Evolutionary conservation across 805 yeast species (phyloP), one percentile per base, ranked within the genome.

Genomic region (Metschnikowia similis): DNA sequence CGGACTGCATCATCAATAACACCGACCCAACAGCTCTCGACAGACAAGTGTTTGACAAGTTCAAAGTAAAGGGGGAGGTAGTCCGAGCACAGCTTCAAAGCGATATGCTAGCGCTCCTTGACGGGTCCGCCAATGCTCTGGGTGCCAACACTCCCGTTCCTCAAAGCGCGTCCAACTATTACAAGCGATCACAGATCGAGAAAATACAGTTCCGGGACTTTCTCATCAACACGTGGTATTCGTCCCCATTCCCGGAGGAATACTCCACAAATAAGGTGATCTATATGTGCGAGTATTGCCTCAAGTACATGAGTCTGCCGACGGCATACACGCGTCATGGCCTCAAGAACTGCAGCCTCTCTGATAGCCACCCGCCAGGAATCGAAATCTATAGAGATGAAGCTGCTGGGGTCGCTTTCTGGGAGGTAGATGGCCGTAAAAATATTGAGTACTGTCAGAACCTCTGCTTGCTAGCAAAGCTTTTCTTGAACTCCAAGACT

Each of bases 211-310:
- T 91, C 56, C 80, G 89, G 34, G 77, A 78, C 40, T 80, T 69
- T 64, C 90, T 86, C 62, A 87, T 94, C 28, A 87, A 85, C 52
- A 88, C 97, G 0, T 89, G 97, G 96, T 91, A 87, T 66, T 81
- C 87, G 3, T 84, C 97, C 0, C 98, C 98, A 1, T 94, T 88
- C 63, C 97, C 98, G 0, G 90, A 87, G 52, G 94, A 88, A 60
- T 88, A 83, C 60, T 80, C 88, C 38, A 76, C 75, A 30, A 79
- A 82, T 41, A 71, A 72, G 38, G 77, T 83, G 2, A 69, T 94
- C 41, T 84, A 83, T 60, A 77, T 92, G 13, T 94, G 98, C 66
- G 94, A 89, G 56, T 82, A 76, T 59, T 94, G 98, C 63, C 67
- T 92, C 50, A 84, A 86, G 67, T 91, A 89, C 63, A 83, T 83